A percentile compares a stretch with the other conserved stretches of the same genome.
Conservation (phyloP, 2,329 filamentous ascomycete genomes). For the Colletotrichum salicis region DNA sequence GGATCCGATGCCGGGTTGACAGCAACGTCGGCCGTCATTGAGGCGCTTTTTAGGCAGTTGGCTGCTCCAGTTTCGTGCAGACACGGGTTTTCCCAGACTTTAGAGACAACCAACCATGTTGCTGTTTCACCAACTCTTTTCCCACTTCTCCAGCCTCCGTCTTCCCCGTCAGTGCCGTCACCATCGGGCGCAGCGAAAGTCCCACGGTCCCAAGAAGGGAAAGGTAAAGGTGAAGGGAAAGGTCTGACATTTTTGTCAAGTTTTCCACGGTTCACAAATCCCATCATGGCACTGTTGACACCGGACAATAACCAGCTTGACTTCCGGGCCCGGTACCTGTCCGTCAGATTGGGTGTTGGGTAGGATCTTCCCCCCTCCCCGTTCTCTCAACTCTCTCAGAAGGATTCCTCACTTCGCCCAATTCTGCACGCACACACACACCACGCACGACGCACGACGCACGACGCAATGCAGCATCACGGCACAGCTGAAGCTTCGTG, state of each 20-base stretch:
- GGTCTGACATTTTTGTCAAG: background rate
- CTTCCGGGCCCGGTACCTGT: conserved; percentile 9
- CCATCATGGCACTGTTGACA: background rate
- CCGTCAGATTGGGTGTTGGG: background rate
- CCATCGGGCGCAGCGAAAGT: background rate
- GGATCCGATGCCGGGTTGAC: conserved; percentile 18
- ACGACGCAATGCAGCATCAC: conserved; percentile 13
- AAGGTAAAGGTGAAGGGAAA: background rate
- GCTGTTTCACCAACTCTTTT: background rate
- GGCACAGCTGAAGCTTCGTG: conserved; percentile 5
- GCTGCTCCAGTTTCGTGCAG: conserved; percentile 32
- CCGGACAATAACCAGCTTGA: background rate
- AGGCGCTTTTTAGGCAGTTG: background rate
- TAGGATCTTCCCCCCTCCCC: background rate
- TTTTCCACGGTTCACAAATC: background rate
- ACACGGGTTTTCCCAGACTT: conserved; percentile 34
- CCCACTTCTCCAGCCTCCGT: background rate
- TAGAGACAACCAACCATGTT: conserved; percentile 13
- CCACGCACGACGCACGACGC: background rate
- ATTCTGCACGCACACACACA: conserved; percentile 1
- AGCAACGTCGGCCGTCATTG: conserved; percentile 16
- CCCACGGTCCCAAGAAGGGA: background rate
- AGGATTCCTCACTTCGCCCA: background rate
- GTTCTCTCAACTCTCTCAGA: background rate
- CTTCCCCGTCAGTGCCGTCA: background rate